Conservation (phyloP, 176 grass and related monocot genomes). For the Melocanna baccifera region DNA sequence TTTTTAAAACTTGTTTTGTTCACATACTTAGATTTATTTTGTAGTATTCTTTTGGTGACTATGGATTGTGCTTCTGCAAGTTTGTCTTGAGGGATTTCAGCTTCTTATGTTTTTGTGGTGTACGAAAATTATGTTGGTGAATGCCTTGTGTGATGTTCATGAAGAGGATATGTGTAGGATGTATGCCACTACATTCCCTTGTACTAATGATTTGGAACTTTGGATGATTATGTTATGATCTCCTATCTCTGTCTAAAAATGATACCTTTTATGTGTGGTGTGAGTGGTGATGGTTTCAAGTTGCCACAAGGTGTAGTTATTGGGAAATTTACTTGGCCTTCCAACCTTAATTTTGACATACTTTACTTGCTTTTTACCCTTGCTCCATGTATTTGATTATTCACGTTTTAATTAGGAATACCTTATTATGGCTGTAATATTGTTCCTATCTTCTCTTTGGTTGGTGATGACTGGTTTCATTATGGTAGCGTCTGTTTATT, state of each 20-base stretch:
- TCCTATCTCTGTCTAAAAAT: neutral
- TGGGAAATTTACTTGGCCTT: neutral
- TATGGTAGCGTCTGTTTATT: neutral
- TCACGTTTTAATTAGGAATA: neutral
- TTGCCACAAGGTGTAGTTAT: neutral
- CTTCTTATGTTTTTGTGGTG: neutral
- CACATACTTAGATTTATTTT: neutral
- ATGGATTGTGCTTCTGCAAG: neutral
- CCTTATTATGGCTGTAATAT: neutral
- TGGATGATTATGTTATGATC: neutral
- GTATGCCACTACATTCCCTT: neutral
- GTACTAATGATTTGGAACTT: neutral
- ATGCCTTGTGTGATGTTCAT: neutral
- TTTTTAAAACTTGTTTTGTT: neutral
- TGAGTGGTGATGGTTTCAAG: neutral
- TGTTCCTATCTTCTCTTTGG: neutral
- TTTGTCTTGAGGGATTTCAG: neutral
- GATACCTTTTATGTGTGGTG: neutral
- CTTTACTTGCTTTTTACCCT: neutral
- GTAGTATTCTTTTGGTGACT: neutral
- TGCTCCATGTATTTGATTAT: neutral
- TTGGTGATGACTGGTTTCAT: neutral
- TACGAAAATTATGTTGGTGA: neutral
- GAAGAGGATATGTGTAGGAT: neutral
- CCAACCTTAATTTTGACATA: neutral